Evolutionary conservation across 2,329 filamentous ascomycete species (phyloP).

Genomic region (Onygenales sp.): DNA sequence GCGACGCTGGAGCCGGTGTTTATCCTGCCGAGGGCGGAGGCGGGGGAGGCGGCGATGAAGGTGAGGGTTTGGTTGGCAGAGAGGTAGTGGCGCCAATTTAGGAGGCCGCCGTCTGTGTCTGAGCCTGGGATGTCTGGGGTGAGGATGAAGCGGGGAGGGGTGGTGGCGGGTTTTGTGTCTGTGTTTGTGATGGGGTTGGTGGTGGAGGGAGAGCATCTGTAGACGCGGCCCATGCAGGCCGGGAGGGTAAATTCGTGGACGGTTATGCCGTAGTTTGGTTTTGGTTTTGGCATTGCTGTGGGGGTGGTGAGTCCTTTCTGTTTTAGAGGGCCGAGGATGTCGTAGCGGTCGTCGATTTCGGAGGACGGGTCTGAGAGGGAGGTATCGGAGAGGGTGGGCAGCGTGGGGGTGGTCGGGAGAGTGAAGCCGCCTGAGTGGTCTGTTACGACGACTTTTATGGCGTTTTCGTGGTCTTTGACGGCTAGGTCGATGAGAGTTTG

Average conservation of each 20-base stretch:
- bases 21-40: slow-evolving; percentile 11
- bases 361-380: slow-evolving; percentile 16
- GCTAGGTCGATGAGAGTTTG: slow-evolving; percentile 37
- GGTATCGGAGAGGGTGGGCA: slow-evolving; percentile 9
- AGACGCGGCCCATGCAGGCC: slow-evolving; percentile 30
- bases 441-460: slow-evolving; percentile 31
- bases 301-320: background rate
- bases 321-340: slow-evolving; percentile 5
- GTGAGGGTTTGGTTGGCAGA: slow-evolving; percentile 30
- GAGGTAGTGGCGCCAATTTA: slow-evolving; percentile 36
- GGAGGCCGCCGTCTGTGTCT: slow-evolving; percentile 34
- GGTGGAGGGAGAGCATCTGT: background rate
- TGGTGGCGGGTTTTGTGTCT: slow-evolving; percentile 1
- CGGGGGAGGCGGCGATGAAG: slow-evolving; percentile 26
- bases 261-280: slow-evolving; percentile 14
- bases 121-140: slow-evolving; percentile 32
- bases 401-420: background rate
- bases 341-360: slow-evolving; percentile 20
- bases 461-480: slow-evolving; percentile 30
- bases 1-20: slow-evolving; percentile 6
- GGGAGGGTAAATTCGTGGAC: slow-evolving; percentile 34
- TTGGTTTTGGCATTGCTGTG: background rate
- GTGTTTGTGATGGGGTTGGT: background rate
- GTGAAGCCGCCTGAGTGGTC: slow-evolving; percentile 31
- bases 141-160: slow-evolving; percentile 30